Evolutionary conservation across 2,329 filamentous ascomycete genomes (phyloP).

Genomic region (Arthrobotrys sinensis): DNA sequence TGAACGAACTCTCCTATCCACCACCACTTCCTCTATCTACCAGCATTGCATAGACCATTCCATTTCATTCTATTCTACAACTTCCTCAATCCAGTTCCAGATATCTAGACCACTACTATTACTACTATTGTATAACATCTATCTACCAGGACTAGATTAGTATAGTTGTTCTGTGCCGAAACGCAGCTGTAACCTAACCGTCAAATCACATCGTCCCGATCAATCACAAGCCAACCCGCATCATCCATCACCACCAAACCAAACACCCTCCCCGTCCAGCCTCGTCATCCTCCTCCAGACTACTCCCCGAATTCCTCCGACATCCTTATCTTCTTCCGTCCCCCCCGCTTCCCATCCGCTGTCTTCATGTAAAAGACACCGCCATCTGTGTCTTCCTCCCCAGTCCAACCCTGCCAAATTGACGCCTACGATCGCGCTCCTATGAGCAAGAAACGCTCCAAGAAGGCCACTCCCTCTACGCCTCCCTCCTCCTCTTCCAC

Average conservation of each 20-base stretch:
- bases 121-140: too few species aligned
- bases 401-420: constrained; percentile 8
- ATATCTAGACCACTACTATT: neutral
- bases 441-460: constrained; percentile 60
- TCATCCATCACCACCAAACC: constrained; percentile 10
- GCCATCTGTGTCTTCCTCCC: neutral
- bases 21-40: neutral
- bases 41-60: neutral
- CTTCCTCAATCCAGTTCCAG: neutral
- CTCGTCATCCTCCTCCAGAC: constrained; percentile 21
- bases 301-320: neutral
- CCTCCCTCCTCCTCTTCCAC: constrained; percentile 33
- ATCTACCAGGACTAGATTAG: too few species aligned
- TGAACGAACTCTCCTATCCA: too few species aligned
- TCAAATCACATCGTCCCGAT: constrained; percentile 42
- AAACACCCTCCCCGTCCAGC: constrained; percentile 1
- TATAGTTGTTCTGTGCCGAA: neutral
- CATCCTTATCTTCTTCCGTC: constrained; percentile 19
- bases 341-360: constrained; percentile 9
- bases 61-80: neutral
- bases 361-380: constrained; percentile 10
- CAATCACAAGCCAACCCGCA: constrained; percentile 56
- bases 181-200: constrained; percentile 1
- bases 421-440: constrained; percentile 53
- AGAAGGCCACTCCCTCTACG: constrained; percentile 43